Percentiles rank a stretch among this genome's conserved stretches.
Conservation (phyloP, 2,329 filamentous ascomycete species). For the Fusarium setosum region DNA sequence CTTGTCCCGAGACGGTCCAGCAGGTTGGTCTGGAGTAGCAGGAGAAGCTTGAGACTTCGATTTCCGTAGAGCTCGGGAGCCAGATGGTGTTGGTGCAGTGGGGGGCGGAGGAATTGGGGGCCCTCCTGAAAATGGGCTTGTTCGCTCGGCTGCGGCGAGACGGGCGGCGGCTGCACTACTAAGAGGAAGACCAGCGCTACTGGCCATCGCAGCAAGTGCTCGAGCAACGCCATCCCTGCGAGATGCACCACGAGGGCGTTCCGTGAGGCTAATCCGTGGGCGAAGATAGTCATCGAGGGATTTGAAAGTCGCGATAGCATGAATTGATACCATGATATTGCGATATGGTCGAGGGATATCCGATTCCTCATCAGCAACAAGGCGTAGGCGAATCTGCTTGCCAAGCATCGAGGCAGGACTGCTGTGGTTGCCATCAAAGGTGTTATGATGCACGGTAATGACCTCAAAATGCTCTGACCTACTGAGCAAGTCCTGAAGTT, state of each 20-base stretch:
- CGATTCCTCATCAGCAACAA: constrained; percentile 90
- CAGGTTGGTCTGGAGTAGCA: constrained; percentile 56
- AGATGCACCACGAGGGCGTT: constrained; percentile 68
- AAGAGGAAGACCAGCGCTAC: constrained; percentile 72
- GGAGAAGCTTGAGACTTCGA: constrained; percentile 61
- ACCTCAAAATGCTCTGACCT: constrained; percentile 98
- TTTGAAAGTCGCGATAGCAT: constrained; percentile 98
- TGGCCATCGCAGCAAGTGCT: constrained; percentile 81
- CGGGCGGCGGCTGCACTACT: constrained; percentile 59
- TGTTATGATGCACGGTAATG: constrained; percentile 92
- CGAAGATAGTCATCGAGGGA: constrained; percentile 95
- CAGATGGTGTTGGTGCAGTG: constrained; percentile 53
- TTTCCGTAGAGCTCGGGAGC: constrained; percentile 57
- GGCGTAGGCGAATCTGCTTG: constrained; percentile 90
- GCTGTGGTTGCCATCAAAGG: constrained; percentile 88
- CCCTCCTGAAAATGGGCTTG: constrained; percentile 49
- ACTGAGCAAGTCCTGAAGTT: constrained; percentile 95
- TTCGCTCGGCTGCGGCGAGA: constrained; percentile 55
- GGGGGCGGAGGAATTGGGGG: constrained; percentile 53
- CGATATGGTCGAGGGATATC: constrained; percentile 89
- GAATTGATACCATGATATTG: constrained; percentile 98
- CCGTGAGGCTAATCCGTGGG: constrained; percentile 85
- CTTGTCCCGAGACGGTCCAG: constrained; percentile 68
- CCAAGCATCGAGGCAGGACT: constrained; percentile 96
- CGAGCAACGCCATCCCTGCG: constrained; percentile 74